phyloP scores from a whole-genome alignment of 768 basidiomycete species.

The Boletus reticulatus region DNA sequence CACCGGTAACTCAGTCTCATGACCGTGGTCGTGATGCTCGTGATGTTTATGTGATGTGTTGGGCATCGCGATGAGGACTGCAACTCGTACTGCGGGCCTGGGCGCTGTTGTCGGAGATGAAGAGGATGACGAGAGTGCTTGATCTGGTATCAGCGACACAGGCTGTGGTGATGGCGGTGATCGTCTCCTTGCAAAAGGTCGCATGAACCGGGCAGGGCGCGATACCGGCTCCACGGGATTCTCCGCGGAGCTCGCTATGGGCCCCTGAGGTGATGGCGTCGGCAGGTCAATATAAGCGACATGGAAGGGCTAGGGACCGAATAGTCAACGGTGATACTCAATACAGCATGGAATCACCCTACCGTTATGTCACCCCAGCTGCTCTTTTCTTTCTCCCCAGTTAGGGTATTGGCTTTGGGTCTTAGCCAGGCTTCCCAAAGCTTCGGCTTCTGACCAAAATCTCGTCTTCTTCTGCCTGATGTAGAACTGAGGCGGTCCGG shows the following conservation, averaged over 20 bases:
- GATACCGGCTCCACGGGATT: not conserved
- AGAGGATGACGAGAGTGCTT: not conserved
- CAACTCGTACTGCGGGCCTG: constrained; percentile 33
- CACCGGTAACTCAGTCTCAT: constrained; percentile 29
- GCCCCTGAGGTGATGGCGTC: constrained; percentile 5
- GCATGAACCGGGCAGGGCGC: constrained; percentile 12
- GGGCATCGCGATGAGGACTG: constrained; percentile 48
- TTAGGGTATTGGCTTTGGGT: constrained; percentile 6
- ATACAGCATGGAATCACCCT: not conserved
- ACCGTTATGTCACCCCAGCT: constrained; percentile 32
- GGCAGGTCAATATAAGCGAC: constrained; percentile 17
- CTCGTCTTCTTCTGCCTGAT: constrained; percentile 21
- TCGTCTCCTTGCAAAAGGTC: constrained; percentile 15
- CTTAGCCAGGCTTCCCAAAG: constrained; percentile 31
- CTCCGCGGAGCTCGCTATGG: not conserved
- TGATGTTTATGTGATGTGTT: not conserved
- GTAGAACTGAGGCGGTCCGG: constrained; percentile 26
- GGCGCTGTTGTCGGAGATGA: constrained; percentile 6
- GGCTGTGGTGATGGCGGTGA: constrained; percentile 15
- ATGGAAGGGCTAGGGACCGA: constrained; percentile 22
- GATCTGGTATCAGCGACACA: constrained; percentile 1
- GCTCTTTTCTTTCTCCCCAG: constrained; percentile 17
- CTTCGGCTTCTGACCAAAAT: constrained; percentile 30
- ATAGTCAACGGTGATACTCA: not conserved
- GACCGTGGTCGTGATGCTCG: constrained; percentile 3